Conservation (phyloP, 2,329 filamentous ascomycete species). For the Scleromitrula shiraiana region DNA sequence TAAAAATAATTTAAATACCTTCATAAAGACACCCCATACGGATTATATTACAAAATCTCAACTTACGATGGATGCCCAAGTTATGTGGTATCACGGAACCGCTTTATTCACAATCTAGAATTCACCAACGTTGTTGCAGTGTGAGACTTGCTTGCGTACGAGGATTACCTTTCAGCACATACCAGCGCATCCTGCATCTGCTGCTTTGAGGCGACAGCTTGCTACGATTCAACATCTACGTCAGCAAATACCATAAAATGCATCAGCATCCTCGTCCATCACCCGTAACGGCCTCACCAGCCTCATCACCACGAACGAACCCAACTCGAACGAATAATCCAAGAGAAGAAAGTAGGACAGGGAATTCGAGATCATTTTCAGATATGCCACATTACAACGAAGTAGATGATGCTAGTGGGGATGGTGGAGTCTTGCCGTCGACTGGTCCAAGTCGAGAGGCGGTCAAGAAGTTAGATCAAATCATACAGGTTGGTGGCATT, state of each 20-base stretch:
- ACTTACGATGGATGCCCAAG: constrained; percentile 29
- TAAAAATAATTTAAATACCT: neutral
- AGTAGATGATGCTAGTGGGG: constrained; percentile 40
- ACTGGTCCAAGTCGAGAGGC: constrained; percentile 55
- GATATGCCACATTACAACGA: constrained; percentile 44
- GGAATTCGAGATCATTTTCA: constrained; percentile 33
- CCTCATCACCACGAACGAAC: constrained; percentile 63
- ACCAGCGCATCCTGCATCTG: constrained; percentile 12
- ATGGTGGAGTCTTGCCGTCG: constrained; percentile 34
- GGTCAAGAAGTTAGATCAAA: constrained; percentile 78
- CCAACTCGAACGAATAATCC: constrained; percentile 65
- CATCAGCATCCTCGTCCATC: constrained; percentile 81
- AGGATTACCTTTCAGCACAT: constrained; percentile 17
- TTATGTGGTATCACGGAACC: constrained; percentile 26
- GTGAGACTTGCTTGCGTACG: constrained; percentile 12
- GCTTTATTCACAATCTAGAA: constrained; percentile 25
- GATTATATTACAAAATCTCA: constrained; percentile 9
- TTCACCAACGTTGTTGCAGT: constrained; percentile 19
- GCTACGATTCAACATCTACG: constrained; percentile 13
- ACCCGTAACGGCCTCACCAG: constrained; percentile 64
- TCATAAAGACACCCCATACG: constrained; percentile 1
- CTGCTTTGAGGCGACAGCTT: constrained; percentile 17
- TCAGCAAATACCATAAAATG: constrained; percentile 46
- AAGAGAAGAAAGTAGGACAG: constrained; percentile 53
- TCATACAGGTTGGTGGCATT: constrained; percentile 63